Percentiles rank a stretch among this genome's conserved stretches.
Evolutionary conservation across 2,329 filamentous ascomycete genomes (phyloP).

Genomic region (Alternaria sp.): DNA sequence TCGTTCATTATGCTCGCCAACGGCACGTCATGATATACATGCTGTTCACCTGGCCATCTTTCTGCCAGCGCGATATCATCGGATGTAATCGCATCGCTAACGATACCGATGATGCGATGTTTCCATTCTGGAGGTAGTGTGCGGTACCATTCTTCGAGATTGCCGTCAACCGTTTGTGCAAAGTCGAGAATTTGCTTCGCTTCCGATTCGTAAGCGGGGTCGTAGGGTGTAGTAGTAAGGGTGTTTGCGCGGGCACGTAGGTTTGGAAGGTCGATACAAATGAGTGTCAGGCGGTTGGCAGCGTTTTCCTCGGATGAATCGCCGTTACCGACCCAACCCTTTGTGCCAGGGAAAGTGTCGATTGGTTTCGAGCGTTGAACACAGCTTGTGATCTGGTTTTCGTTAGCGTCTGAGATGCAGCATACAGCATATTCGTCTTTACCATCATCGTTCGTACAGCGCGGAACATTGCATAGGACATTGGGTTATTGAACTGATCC

Average conservation of each 20-base stretch:
- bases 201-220: constrained; percentile 33
- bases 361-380: constrained; percentile 53
- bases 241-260: constrained; percentile 48
- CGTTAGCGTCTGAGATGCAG: constrained; percentile 6
- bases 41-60: constrained; percentile 52
- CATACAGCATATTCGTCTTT: not conserved
- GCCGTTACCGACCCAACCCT: constrained; percentile 48
- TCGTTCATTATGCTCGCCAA: constrained; percentile 54
- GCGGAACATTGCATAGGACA: constrained; percentile 52
- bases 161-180: constrained; percentile 49
- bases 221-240: constrained; percentile 39
- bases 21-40: constrained; percentile 52
- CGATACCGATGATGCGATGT: constrained; percentile 44
- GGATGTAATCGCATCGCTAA: constrained; percentile 30
- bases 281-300: constrained; percentile 52
- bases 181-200: constrained; percentile 46
- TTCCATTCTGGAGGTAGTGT: constrained; percentile 50
- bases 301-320: constrained; percentile 50
- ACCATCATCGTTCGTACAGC: constrained; percentile 55
- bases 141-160: constrained; percentile 50
- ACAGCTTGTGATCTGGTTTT: constrained; percentile 49
- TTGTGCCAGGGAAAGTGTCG: constrained; percentile 48
- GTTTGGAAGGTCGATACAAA: constrained; percentile 52
- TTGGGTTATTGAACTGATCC: constrained; percentile 51
- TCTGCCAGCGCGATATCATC: constrained; percentile 43